Base-by-base conservation (phyloP, 371 early-diverging fungal species). In the Circinella umbellata region DNA sequence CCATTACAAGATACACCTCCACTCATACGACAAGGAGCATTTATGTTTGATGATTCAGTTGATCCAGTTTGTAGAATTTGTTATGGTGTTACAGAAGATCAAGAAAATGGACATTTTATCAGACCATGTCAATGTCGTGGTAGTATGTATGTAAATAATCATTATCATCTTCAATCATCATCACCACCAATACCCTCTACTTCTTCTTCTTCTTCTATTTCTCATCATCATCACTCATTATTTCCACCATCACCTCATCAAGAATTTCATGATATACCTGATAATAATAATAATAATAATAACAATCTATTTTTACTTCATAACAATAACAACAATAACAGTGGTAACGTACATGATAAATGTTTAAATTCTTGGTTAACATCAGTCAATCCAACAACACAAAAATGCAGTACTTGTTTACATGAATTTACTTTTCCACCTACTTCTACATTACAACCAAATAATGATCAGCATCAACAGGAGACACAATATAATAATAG, bases 81-180 rank as follows among this genome's bases (percentile, higher is more conserved):
- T 46, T 55, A 37, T 14, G 61, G 51, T 13, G 34, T 37, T 13
- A 51, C n/a, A 9, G 63, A 55, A 35, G 69, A 46, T 4, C 3
- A 20, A 14, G 69, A 69, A 18, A 20, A 35, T 39, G 18, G 57
- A 48, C 57, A 47, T 6, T 38, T 67, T 61, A 61, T 63, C 14
- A 18, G 60, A 14, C 68, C 68, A 17, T 67, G 68, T 39, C 27
- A 57, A 18, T 67, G 68, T 18, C 68, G 68, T 20, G 68, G 68
- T 3, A 37, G 42, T 4, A 57, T 67, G 61, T 61, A 67, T n/a
- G 68, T 34, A 63, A 10, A 63, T 6, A 4, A 42, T 34, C 48
- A 47, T 15, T 37, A 65, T 35, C 15, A 47, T 34, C 17, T 34
- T 17, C 61, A 8, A 35, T n/a, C 38, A 17, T 36, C 6, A 35